Evolutionary conservation across 2,329 filamentous ascomycete species (phyloP).

Genomic region (Westerdykella sp.): DNA sequence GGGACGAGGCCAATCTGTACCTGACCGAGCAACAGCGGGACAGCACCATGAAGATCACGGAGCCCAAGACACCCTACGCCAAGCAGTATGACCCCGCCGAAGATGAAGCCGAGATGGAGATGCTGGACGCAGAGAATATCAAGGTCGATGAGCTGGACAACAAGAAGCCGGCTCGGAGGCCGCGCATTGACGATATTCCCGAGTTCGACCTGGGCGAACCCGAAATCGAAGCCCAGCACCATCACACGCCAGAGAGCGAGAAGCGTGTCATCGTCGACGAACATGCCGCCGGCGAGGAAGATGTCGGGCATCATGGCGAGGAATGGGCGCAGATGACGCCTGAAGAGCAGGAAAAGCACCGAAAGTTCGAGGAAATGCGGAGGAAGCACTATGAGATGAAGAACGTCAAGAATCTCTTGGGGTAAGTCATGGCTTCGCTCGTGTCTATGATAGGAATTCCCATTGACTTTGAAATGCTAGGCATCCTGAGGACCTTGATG

Average conservation of each 20-base stretch:
- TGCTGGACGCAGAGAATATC: constrained; percentile 64
- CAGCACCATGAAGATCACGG: constrained; percentile 97
- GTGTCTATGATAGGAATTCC: neutral
- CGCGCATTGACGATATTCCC: constrained; percentile 68
- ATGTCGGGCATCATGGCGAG: constrained; percentile 50
- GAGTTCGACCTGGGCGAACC: constrained; percentile 88
- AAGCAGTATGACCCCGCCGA: constrained; percentile 85
- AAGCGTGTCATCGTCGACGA: constrained; percentile 77
- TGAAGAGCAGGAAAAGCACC: constrained; percentile 86
- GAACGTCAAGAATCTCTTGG: constrained; percentile 81
- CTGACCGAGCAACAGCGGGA: constrained; percentile 93
- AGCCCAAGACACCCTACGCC: constrained; percentile 96
- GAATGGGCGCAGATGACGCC: constrained; percentile 48
- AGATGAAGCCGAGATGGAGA: constrained; percentile 67
- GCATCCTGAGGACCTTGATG: constrained; percentile 41
- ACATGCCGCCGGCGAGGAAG: constrained; percentile 30
- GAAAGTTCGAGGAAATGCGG: constrained; percentile 80
- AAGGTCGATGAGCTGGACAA: constrained; percentile 61
- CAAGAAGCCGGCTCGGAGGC: constrained; percentile 46
- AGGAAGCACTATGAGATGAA: constrained; percentile 99
- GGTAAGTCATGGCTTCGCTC: constrained; percentile 43
- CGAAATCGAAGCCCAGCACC: constrained; percentile 49
- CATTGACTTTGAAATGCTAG: constrained; percentile 15
- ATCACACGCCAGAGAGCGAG: constrained; percentile 45
- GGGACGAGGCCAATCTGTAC: constrained; percentile 98